Evolutionary conservation across 768 basidiomycete species (phyloP).

Genomic region (Auriscalpium orientale): DNA sequence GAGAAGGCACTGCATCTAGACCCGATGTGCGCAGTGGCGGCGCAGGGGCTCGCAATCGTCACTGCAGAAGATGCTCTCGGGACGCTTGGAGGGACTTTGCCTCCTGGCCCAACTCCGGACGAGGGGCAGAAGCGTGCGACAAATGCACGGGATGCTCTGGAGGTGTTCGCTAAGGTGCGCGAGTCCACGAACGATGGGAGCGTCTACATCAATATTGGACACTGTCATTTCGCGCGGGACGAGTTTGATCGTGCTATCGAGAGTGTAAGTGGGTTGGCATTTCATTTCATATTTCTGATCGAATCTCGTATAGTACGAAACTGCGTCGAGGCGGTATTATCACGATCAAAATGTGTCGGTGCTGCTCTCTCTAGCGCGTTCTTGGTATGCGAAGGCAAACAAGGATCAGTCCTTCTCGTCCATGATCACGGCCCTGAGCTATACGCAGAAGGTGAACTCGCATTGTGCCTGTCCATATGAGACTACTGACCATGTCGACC

Average conservation of each 20-base stretch:
- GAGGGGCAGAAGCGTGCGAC: constrained; percentile 59
- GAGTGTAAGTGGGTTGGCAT: constrained; percentile 51
- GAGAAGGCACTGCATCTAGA: constrained; percentile 85
- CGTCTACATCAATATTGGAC: constrained; percentile 94
- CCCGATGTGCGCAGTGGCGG: constrained; percentile 83
- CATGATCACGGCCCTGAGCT: constrained; percentile 79
- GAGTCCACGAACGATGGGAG: constrained; percentile 79
- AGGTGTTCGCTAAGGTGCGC: constrained; percentile 84
- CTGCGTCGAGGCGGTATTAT: constrained; percentile 76
- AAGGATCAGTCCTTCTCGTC: constrained; percentile 78
- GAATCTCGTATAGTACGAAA: constrained; percentile 64
- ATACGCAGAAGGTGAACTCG: constrained; percentile 63
- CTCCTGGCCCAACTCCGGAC: constrained; percentile 40
- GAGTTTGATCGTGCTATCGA: constrained; percentile 96
- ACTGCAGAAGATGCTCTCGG: constrained; percentile 89
- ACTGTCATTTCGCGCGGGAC: constrained; percentile 87
- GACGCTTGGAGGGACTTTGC: constrained; percentile 45
- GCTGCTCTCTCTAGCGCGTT: constrained; percentile 79
- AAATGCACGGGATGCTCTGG: constrained; percentile 81
- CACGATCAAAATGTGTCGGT: constrained; percentile 65
- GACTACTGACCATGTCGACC: constrained; percentile 21
- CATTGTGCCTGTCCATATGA: constrained; percentile 21
- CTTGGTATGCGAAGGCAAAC: constrained; percentile 92
- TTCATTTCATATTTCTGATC: neutral
- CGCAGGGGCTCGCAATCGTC: constrained; percentile 91